Evolutionary conservation across 2,329 filamentous ascomycete genomes (phyloP).

Genomic region (Venturia nashicola): DNA sequence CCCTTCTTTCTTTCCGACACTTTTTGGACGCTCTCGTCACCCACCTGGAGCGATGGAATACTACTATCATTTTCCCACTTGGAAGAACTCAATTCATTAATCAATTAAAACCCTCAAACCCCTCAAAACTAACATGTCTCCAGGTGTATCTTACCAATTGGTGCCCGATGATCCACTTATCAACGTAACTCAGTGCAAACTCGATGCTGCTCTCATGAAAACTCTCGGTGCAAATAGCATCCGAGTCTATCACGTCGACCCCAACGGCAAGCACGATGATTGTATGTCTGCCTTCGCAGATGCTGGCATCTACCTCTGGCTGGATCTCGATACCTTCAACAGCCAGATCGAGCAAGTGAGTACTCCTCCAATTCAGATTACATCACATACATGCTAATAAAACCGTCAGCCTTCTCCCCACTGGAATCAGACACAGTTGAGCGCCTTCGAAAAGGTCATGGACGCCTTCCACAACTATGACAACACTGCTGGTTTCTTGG

Average conservation of each 20-base stretch:
- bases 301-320: constrained; percentile 70
- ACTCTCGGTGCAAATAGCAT: constrained; percentile 72
- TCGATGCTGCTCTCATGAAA: constrained; percentile 67
- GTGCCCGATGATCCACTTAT: constrained; percentile 62
- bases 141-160: constrained; percentile 62
- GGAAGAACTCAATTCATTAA: neutral
- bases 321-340: constrained; percentile 68
- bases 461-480: constrained; percentile 66
- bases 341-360: constrained; percentile 54
- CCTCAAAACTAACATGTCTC: neutral
- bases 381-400: constrained; percentile 14
- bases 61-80: neutral
- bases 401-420: constrained; percentile 39
- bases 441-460: constrained; percentile 58
- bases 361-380: neutral
- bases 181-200: constrained; percentile 61
- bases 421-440: constrained; percentile 63
- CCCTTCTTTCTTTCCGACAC: neutral
- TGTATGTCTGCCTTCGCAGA: constrained; percentile 75
- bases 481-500: constrained; percentile 73
- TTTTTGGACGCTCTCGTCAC: neutral
- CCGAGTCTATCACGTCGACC: constrained; percentile 78
- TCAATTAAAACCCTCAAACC: neutral
- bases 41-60: neutral
- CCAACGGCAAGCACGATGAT: constrained; percentile 54